These are phyloP conservation scores for Chalaropsis ovoidea DNA, from an alignment of 2,329 filamentous ascomycete genomes.

Conservation along the genomic window DNA sequence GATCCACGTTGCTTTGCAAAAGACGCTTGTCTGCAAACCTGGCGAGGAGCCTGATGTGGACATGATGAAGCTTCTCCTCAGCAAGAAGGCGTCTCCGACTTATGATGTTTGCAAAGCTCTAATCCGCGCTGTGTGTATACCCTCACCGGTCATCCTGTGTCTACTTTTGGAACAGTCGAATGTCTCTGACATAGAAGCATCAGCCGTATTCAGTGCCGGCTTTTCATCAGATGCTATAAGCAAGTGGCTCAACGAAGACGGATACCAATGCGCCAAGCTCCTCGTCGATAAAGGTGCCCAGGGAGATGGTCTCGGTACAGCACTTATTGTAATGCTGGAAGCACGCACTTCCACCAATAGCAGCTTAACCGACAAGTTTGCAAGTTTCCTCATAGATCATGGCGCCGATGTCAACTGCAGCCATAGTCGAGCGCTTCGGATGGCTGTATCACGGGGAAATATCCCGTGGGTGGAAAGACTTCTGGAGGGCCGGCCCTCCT, in stretches of 20 bases:
- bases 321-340: conserved; percentile 12
- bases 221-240: neutral
- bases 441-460: conserved; percentile 16
- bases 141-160: neutral
- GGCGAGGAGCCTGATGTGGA: conserved; percentile 16
- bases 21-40: conserved; percentile 40
- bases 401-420: conserved; percentile 42
- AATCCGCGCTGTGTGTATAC: conserved; percentile 10
- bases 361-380: conserved; percentile 15
- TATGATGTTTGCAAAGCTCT: conserved; percentile 17
- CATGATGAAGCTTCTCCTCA: conserved; percentile 19
- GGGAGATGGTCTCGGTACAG: conserved; percentile 8
- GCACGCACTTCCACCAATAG: neutral
- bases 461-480: conserved; percentile 2
- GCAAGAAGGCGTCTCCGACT: conserved; percentile 15
- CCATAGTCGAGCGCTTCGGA: conserved; percentile 31
- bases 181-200: conserved; percentile 13
- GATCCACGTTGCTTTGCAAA: conserved; percentile 42
- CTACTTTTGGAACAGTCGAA: neutral
- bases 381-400: conserved; percentile 34
- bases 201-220: conserved; percentile 3
- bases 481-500: conserved; percentile 2
- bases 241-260: conserved; percentile 20
- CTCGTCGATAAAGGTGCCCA: conserved; percentile 41
- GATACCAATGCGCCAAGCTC: conserved; percentile 35